These are phyloP conservation scores for Geotrichum histeridarum DNA, from an alignment of 1,139 yeast genomes.

Conservation along the genomic window DNA sequence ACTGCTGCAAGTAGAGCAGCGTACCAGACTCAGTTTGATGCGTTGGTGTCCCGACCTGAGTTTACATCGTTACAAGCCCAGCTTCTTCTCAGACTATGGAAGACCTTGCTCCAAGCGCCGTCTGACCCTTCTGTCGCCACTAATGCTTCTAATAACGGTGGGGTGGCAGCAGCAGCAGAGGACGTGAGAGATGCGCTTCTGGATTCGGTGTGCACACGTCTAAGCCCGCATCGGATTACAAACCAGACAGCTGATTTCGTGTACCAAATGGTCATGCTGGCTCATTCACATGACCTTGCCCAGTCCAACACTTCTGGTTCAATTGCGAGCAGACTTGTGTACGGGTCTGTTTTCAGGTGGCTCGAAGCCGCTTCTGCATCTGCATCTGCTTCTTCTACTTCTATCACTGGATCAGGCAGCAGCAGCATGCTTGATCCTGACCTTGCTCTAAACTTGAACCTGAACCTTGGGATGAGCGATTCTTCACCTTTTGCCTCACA, in stretches of 20 bases:
- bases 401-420: neutral
- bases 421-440: neutral
- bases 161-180: neutral
- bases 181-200: slow-evolving; percentile 2
- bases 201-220: slow-evolving; percentile 8
- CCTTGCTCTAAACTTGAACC: too few relatives aligned
- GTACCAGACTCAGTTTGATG: neutral
- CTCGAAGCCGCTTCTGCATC: neutral
- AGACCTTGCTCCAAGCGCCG: neutral
- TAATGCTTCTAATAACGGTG: neutral
- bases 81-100: neutral
- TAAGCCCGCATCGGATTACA: slow-evolving; percentile 10
- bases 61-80: neutral
- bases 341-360: slow-evolving; percentile 15
- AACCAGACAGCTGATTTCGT: slow-evolving; percentile 16
- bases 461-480: too few relatives aligned
- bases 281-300: too few relatives aligned
- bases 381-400: too few relatives aligned
- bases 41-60: neutral
- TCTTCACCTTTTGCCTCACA: too few relatives aligned
- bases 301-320: too few relatives aligned
- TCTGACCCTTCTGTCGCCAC: neutral
- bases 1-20: neutral
- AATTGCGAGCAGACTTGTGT: neutral
- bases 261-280: neutral